These are phyloP conservation scores for Coccomyxa subellipsoidea DNA, from an alignment of 163 green algal genomes.

Conservation along the genomic window DNA sequence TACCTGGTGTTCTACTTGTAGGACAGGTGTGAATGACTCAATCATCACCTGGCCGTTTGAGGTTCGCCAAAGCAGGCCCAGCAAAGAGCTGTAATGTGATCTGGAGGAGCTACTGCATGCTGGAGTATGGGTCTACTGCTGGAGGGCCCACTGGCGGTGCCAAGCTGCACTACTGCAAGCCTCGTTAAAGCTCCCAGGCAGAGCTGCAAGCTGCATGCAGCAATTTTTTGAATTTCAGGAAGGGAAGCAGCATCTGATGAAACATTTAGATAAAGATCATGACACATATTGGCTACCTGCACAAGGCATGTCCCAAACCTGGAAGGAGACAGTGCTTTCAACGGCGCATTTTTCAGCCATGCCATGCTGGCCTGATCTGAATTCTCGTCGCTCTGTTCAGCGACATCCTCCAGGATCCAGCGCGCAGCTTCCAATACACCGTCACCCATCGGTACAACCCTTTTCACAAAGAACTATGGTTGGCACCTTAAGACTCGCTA, in stretches of 20 bases:
- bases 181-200: not conserved
- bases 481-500: too few species aligned
- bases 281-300: too few species aligned
- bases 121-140: not conserved
- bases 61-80: conserved; percentile 6
- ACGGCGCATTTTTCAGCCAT: not conserved
- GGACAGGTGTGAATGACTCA: not conserved
- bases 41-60: not conserved
- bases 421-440: not conserved
- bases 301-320: too few species aligned
- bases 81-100: conserved; percentile 14
- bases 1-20: too few species aligned
- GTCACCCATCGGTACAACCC: not conserved
- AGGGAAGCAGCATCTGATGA: too few species aligned
- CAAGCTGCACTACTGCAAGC: not conserved
- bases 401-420: not conserved
- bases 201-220: not conserved
- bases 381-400: not conserved
- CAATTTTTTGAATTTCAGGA: not conserved
- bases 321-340: not conserved
- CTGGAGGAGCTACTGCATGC: conserved; percentile 4
- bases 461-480: too few species aligned
- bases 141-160: not conserved
- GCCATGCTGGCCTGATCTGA: not conserved
- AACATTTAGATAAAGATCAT: too few species aligned